Conservation (phyloP, 805 yeast species). For the Hermanozyma aechmeae region DNA sequence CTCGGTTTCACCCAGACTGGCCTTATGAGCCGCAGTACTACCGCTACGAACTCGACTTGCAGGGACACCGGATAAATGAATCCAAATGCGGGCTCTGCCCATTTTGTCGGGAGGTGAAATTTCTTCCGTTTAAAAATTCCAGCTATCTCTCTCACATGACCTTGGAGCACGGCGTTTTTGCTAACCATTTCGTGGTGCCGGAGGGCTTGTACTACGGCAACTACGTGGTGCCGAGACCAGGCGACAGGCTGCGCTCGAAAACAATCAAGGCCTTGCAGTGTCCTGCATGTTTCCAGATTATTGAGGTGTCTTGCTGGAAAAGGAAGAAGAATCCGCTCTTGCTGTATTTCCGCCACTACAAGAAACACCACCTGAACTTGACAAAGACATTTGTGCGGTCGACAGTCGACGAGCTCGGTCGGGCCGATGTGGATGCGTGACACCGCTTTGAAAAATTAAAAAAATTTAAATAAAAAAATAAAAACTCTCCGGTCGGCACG, state of each 20-base stretch:
- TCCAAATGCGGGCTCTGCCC: slow-evolving; percentile 25
- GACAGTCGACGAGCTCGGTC: slow-evolving; percentile 8
- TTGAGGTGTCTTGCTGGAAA: slow-evolving; percentile 21
- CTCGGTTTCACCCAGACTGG: slow-evolving; percentile 10
- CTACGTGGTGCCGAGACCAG: slow-evolving; percentile 10
- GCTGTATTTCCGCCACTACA: slow-evolving; percentile 22
- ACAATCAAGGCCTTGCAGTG: slow-evolving; percentile 17
- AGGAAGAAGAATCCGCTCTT: slow-evolving; percentile 17
- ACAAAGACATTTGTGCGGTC: slow-evolving; percentile 8
- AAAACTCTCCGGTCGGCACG: no score
- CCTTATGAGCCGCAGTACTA: slow-evolving; percentile 25
- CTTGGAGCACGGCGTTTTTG: slow-evolving; percentile 23
- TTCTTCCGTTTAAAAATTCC: slow-evolving; percentile 23
- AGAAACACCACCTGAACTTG: slow-evolving; percentile 13
- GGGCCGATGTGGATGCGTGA: slow-evolving; percentile 1
- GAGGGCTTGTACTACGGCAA: slow-evolving; percentile 21
- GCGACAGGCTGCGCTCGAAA: slow-evolving; percentile 8
- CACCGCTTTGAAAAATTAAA: neutral
- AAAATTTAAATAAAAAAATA: neutral
- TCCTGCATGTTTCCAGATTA: slow-evolving; percentile 16
- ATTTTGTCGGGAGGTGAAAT: slow-evolving; percentile 19
- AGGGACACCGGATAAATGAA: slow-evolving; percentile 13
- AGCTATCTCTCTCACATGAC: slow-evolving; percentile 25
- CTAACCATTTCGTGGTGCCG: slow-evolving; percentile 21
- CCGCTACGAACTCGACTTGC: slow-evolving; percentile 16